These are phyloP conservation scores for Talaromyces albobiverticillius DNA, from an alignment of 2,329 filamentous ascomycete genomes.

Conservation along the genomic window DNA sequence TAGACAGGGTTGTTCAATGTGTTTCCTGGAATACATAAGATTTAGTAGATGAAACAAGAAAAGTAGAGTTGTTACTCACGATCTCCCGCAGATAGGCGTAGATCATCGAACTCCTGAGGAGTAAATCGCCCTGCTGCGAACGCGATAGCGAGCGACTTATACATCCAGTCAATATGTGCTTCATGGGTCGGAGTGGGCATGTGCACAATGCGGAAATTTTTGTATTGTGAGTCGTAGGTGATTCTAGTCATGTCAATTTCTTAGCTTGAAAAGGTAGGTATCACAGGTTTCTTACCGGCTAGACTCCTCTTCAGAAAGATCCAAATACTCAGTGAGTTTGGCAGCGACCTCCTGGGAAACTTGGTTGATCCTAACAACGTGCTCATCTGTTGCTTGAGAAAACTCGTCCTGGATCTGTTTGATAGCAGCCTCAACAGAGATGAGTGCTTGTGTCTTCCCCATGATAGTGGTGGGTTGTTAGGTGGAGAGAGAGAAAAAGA, in stretches of 20 bases:
- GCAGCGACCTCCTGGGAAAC: too few relatives aligned
- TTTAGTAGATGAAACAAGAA: neutral
- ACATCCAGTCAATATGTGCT: neutral
- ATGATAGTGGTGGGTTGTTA: too few relatives aligned
- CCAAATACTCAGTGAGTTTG: too few relatives aligned
- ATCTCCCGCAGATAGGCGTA: neutral
- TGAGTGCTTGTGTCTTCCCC: too few relatives aligned
- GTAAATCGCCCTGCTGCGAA: neutral
- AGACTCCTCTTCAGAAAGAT: too few relatives aligned
- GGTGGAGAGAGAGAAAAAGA: too few relatives aligned
- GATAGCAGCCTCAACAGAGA: too few relatives aligned
- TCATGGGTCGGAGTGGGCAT: slow-evolving; percentile 1
- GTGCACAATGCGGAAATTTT: neutral
- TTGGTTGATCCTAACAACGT: too few relatives aligned
- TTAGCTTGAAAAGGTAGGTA: too few relatives aligned
- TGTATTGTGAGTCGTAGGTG: neutral
- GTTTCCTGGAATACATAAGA: neutral
- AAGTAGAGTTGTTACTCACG: neutral
- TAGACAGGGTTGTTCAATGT: neutral
- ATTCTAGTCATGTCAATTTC: neutral
- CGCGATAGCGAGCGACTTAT: neutral
- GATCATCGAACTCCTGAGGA: neutral
- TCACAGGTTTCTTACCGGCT: too few relatives aligned
- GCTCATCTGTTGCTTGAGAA: too few relatives aligned
- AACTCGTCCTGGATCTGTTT: too few relatives aligned